Percentiles rank a stretch among this genome's conserved stretches.
Conservation (phyloP, 176 grass and related monocot species). For the Puya raimondii region DNA sequence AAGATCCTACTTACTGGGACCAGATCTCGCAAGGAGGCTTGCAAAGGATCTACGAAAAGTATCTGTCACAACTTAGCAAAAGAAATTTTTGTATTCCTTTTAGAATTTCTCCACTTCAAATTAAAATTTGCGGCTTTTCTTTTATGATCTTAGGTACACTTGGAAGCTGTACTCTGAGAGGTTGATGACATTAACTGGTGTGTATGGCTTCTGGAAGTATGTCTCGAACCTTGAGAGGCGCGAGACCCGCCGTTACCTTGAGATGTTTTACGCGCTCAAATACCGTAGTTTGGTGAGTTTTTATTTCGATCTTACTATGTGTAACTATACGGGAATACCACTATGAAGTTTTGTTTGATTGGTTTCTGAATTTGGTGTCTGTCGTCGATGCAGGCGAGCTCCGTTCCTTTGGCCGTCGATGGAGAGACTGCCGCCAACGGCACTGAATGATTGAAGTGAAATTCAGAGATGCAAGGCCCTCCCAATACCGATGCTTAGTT, state of each 20-base stretch:
- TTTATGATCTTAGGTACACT: background rate
- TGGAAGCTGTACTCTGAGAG: constrained; percentile 8
- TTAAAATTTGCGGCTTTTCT: background rate
- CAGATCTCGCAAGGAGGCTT: constrained; percentile 1
- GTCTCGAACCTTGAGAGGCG: background rate
- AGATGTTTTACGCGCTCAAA: constrained; percentile 13
- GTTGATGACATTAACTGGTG: constrained; percentile 9
- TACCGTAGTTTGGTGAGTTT: constrained; percentile 5
- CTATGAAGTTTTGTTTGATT: background rate
- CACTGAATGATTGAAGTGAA: background rate
- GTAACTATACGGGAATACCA: background rate
- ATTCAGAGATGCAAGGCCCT: background rate
- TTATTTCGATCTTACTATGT: background rate
- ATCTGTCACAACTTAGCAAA: background rate
- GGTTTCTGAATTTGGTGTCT: background rate
- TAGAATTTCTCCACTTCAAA: background rate
- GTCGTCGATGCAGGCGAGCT: background rate
- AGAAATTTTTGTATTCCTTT: background rate
- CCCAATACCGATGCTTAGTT: background rate
- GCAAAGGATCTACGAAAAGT: constrained; percentile 3
- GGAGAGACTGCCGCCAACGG: background rate
- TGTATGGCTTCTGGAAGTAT: constrained; percentile 7
- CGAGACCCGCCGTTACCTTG: constrained; percentile 11
- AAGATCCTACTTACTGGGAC: constrained; percentile 6
- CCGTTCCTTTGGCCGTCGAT: constrained; percentile 5